Evolutionary conservation across 129 eudicot genomes (phyloP).

Genomic region (Flaveria robusta): DNA sequence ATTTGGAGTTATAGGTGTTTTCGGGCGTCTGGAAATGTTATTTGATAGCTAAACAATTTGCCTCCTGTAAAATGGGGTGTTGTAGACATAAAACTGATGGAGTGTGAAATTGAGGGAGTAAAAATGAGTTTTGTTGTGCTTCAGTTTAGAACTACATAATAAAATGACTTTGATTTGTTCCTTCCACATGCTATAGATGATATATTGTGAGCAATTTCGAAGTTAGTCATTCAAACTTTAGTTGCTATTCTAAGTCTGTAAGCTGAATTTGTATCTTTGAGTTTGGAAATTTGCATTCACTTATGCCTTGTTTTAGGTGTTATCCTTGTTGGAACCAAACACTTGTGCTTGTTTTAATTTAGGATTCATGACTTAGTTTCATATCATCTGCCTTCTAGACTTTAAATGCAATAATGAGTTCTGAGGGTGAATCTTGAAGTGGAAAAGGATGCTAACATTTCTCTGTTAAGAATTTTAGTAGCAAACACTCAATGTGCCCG

Average conservation of each 20-base stretch:
- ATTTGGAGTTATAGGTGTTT: too few species aligned
- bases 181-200: neutral
- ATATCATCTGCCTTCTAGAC: neutral
- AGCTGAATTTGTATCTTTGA: neutral
- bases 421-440: neutral
- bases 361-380: neutral
- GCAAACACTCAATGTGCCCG: too few species aligned
- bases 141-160: neutral
- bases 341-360: neutral
- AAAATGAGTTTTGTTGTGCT: neutral
- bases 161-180: neutral
- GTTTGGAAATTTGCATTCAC: neutral
- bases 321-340: neutral
- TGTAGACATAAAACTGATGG: neutral
- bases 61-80: neutral
- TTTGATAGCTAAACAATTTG: neutral
- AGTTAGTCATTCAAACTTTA: neutral
- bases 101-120: too few species aligned
- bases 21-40: neutral
- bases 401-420: neutral
- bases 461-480: too few species aligned
- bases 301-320: slow-evolving; percentile 1
- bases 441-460: too few species aligned
- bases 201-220: neutral
- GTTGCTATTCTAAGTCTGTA: neutral